Conservation (phyloP, 306 rosid genomes). For the Luffa aegyptiaca region DNA sequence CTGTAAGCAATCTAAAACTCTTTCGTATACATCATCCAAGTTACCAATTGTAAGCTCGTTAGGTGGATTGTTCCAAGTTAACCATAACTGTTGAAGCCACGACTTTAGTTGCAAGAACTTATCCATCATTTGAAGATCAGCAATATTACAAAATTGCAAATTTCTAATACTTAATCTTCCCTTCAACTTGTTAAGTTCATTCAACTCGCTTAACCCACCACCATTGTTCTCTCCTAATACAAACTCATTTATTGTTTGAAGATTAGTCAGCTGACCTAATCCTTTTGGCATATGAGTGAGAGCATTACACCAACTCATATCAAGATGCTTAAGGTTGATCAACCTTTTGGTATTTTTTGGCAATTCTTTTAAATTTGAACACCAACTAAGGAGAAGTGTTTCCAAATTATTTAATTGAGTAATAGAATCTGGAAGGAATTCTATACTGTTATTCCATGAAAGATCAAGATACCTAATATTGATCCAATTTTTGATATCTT, state of each 20-base stretch:
- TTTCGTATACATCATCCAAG: background rate
- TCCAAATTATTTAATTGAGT: background rate
- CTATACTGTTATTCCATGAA: background rate
- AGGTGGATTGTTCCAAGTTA: fast-evolving
- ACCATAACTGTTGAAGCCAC: background rate
- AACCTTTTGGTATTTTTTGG: background rate
- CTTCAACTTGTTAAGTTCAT: background rate
- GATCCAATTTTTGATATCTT: background rate
- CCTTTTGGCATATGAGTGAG: background rate
- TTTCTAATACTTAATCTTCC: background rate
- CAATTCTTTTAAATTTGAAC: background rate
- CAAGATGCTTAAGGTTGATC: background rate
- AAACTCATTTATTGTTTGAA: background rate
- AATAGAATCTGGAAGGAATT: background rate
- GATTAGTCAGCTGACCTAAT: background rate
- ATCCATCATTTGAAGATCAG: background rate
- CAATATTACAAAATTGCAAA: background rate
- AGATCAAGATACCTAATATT: background rate
- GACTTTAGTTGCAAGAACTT: background rate
- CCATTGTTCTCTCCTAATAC: background rate
- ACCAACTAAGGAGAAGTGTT: background rate
- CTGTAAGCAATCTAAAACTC: background rate
- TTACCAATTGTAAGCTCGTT: background rate
- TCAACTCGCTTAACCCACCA: background rate
- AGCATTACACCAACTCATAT: fast-evolving